A percentile compares a stretch with the other conserved stretches of the same genome.
Conservation (phyloP, 2,329 filamentous ascomycete species). For the Diplodia seriata region DNA sequence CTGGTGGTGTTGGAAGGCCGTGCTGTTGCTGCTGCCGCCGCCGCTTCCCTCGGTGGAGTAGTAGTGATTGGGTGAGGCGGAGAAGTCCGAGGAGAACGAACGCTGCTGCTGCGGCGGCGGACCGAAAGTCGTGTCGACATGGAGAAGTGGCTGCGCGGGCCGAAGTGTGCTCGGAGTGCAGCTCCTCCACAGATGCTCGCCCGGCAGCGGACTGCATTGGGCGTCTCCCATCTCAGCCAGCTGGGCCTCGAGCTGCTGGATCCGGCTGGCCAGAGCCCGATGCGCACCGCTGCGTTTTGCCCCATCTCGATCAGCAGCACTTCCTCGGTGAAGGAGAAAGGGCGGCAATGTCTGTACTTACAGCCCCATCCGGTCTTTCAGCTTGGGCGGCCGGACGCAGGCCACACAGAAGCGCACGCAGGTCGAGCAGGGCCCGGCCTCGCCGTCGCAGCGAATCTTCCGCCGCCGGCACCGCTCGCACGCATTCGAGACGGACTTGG, state of each 20-base stretch:
- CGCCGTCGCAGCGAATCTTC: slow-evolving; percentile 48
- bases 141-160: slow-evolving; percentile 41
- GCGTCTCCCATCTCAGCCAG: slow-evolving; percentile 45
- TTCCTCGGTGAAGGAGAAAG: too few species aligned
- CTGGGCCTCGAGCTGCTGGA: slow-evolving; percentile 48
- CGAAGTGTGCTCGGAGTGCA: slow-evolving; percentile 40
- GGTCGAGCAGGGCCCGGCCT: slow-evolving; percentile 46
- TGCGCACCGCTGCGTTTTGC: slow-evolving; percentile 43
- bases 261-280: slow-evolving; percentile 46
- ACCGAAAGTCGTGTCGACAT: slow-evolving; percentile 41
- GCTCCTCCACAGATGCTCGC: slow-evolving; percentile 39
- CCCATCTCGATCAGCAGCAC: slow-evolving; percentile 32
- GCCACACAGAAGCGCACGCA: slow-evolving; percentile 48
- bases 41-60: slow-evolving; percentile 38
- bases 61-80: slow-evolving; percentile 32
- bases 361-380: slow-evolving; percentile 46
- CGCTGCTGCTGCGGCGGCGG: slow-evolving; percentile 42
- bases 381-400: slow-evolving; percentile 47
- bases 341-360: slow-evolving; percentile 36
- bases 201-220: slow-evolving; percentile 35
- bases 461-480: slow-evolving; percentile 47
- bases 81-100: slow-evolving; percentile 41
- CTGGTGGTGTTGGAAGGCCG: slow-evolving; percentile 31
- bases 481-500: slow-evolving; percentile 49
- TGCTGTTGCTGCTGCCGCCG: slow-evolving; percentile 30